Evolutionary conservation across 2,329 filamentous ascomycete genomes (phyloP).

Genomic region (Tricladium varicosporioides): DNA sequence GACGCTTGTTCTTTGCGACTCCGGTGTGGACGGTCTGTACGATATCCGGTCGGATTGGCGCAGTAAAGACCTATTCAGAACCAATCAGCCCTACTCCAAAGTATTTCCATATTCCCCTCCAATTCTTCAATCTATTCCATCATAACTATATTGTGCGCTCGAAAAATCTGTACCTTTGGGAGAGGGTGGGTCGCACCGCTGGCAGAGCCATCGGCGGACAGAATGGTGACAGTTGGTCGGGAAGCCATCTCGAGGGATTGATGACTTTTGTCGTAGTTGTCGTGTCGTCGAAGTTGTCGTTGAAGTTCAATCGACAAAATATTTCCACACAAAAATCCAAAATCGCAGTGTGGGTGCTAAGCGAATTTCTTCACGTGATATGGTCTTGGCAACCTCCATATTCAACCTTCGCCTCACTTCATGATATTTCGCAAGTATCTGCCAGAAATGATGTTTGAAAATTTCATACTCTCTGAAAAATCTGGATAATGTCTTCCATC

Average conservation of each 20-base stretch:
- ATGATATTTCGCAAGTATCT: neutral
- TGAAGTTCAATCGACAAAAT: constrained; percentile 8
- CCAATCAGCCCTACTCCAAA: constrained; percentile 23
- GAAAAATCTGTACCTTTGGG: constrained; percentile 57
- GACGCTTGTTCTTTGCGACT: constrained; percentile 99
- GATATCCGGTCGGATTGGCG: constrained; percentile 97
- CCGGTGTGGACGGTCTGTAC: constrained; percentile 95
- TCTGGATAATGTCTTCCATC: too few species aligned
- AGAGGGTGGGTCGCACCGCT: constrained; percentile 87
- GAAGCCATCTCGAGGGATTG: constrained; percentile 67
- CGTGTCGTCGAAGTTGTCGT: constrained; percentile 26
- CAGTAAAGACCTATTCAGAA: constrained; percentile 72
- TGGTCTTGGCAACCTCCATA: neutral
- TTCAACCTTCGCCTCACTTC: neutral
- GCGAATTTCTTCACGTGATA: neutral
- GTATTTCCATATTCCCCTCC: constrained; percentile 1
- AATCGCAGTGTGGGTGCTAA: neutral
- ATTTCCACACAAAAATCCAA: constrained; percentile 1
- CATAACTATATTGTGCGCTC: neutral
- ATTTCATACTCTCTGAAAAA: too few species aligned
- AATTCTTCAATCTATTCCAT: neutral
- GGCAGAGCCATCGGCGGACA: constrained; percentile 92
- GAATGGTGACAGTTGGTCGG: constrained; percentile 95
- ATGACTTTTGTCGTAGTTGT: constrained; percentile 29
- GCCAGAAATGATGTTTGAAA: too few species aligned